phyloP scores from a whole-genome alignment of 495 filamentous ascomycete species.

The Mytilinidion resinicola region DNA sequence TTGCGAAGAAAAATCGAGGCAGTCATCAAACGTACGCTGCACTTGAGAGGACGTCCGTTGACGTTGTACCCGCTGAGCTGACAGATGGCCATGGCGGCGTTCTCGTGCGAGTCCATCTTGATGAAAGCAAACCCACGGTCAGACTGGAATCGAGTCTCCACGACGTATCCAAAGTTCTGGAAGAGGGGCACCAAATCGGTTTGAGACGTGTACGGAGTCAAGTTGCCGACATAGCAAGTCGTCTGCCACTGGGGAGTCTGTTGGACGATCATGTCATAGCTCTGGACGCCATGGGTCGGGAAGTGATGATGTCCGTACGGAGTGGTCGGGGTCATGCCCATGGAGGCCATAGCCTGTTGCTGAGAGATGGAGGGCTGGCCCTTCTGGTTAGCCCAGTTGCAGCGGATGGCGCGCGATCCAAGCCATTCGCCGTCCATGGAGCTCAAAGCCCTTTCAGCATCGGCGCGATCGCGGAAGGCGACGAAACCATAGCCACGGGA shows the following conservation, averaged over 20 bases:
- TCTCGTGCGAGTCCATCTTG: conserved; percentile 99
- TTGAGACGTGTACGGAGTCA: conserved; percentile 96
- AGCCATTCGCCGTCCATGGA: conserved; percentile 99
- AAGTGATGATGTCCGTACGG: conserved; percentile 97
- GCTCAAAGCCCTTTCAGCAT: conserved; percentile 92
- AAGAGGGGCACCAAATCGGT: conserved; percentile 93
- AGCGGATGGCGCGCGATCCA: conserved; percentile 94
- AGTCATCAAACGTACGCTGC: conserved; percentile 69
- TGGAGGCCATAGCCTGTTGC: conserved; percentile 91
- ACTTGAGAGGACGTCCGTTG: conserved; percentile 95
- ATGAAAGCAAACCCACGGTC: conserved; percentile 98
- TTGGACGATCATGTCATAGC: conserved; percentile 93
- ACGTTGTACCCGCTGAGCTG: conserved; percentile 96
- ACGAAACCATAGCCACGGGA: conserved; percentile 98
- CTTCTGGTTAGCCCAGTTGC: conserved; percentile 99
- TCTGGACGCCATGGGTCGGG: conserved; percentile 92
- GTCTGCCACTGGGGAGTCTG: conserved; percentile 99
- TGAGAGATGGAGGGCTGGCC: conserved; percentile 97
- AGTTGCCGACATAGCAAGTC: conserved; percentile 95
- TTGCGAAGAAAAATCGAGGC: conserved; percentile 26
- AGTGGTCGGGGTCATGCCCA: conserved; percentile 98
- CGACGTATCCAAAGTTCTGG: conserved; percentile 95
- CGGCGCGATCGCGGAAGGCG: conserved; percentile 87
- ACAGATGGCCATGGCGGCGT: conserved; percentile 97
- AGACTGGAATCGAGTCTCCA: conserved; percentile 95